Evolutionary conservation across 208 protist genomes (phyloP), one percentile per base, ranked within the genome.

Genomic region (Naegleria gruberi): DNA sequence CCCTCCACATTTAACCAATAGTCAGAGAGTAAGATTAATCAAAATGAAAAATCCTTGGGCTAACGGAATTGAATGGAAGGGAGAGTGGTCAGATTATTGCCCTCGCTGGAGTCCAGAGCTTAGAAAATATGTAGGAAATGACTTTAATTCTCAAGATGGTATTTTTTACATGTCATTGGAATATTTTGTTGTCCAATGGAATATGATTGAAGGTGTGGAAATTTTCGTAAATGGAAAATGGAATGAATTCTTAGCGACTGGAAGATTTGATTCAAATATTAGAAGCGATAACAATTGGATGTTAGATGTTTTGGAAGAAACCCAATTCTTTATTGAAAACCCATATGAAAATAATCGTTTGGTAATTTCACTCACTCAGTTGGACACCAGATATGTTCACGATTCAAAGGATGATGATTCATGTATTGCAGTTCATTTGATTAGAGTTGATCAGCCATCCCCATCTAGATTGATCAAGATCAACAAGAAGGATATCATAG

Each of bases 31-130:
- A 8, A 37, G 17, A 3, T 41, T 92, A 41, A 43, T 77, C 30
- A 57, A 91, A 34, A 26, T 93, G 3, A 89, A 89, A 47, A 94
- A 92, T 89, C 91, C 92, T 37, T 93, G 92, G 92, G 91, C 91
- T n/a, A 44, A 89, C n/a, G 1, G 23, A 47, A 37, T 7, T 8
- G 92, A 93, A 89, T 94, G 92, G 92, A 91, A 86, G 34, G 92
- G 92, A 4, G 82, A 34, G 19, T 94, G 91, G 90, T 81, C 51
- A 30, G 90, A 92, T 82, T 42, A 45, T 7, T 82, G 87, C 8
- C 23, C 23, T 19, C 0, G 83, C 40, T 92, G 91, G 91, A 92
- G 85, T 88, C 7, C 23, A 84, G 43, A n/a, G 6, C 15, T 65
- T 40, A 65, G 46, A 88, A 42, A 43, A 88, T 43, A 23, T 65